A percentile compares a stretch with the other conserved stretches of the same genome.
phyloP scores from a whole-genome alignment of 2,329 filamentous ascomycete species.

The Fusarium sp. region DNA sequence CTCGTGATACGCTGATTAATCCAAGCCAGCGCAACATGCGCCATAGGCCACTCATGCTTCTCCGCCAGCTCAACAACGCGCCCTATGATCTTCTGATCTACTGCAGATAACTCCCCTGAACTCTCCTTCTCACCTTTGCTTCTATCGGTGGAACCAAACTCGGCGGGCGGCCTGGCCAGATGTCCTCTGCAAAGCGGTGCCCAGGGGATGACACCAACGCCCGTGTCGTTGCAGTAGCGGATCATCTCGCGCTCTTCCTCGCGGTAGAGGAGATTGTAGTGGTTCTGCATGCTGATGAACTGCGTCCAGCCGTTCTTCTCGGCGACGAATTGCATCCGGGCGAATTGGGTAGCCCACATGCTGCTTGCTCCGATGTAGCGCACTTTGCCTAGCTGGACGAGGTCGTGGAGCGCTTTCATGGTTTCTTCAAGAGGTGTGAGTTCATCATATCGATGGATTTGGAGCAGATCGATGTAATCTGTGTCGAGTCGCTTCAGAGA shows the following conservation, averaged over 20 bases:
- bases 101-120: constrained; percentile 23
- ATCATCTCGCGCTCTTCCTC: constrained; percentile 68
- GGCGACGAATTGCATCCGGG: constrained; percentile 64
- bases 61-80: constrained; percentile 26
- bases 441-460: constrained; percentile 65
- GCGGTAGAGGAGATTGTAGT: constrained; percentile 67
- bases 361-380: constrained; percentile 64
- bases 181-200: constrained; percentile 38
- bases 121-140: constrained; percentile 32
- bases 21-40: constrained; percentile 38
- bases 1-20: constrained; percentile 27
- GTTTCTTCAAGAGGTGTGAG: constrained; percentile 65
- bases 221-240: constrained; percentile 56
- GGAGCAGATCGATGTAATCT: constrained; percentile 66
- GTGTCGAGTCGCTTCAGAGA: constrained; percentile 43
- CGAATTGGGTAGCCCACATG: constrained; percentile 63
- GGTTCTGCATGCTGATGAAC: constrained; percentile 70
- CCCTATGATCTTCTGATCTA: constrained; percentile 21
- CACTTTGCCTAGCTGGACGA: constrained; percentile 68
- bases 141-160: constrained; percentile 31
- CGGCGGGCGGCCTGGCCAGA: constrained; percentile 18
- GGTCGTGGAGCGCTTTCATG: constrained; percentile 69
- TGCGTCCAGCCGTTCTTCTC: constrained; percentile 69
- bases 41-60: constrained; percentile 34
- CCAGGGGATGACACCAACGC: constrained; percentile 41